Percentiles rank a stretch among this genome's conserved stretches.
Conservation (phyloP, 176 grass and related monocot genomes). For the Oryza brachyantha region DNA sequence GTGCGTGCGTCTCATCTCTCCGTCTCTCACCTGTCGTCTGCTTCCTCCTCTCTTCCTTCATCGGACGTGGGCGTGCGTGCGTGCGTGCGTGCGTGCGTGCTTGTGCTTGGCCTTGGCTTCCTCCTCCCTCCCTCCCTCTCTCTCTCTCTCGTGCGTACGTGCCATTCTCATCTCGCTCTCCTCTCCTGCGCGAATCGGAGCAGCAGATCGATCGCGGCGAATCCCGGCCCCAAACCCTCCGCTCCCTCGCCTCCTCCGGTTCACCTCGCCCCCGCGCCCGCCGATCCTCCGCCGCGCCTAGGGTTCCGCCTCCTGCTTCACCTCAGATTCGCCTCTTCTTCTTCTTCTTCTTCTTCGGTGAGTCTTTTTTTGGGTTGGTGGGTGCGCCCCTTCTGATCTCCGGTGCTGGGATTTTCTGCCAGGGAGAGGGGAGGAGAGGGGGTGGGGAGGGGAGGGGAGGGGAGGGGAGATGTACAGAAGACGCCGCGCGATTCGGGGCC, state of each 20-base stretch:
- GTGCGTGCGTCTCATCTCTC: too few species aligned
- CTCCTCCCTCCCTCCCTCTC: too few species aligned
- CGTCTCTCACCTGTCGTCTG: too few species aligned
- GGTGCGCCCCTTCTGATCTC: neutral
- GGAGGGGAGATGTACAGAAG: neutral
- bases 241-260: neutral
- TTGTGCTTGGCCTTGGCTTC: too few species aligned
- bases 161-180: too few species aligned
- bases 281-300: neutral
- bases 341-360: neutral
- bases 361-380: neutral
- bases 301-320: neutral
- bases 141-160: too few species aligned
- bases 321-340: neutral
- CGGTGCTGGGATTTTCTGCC: neutral
- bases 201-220: neutral
- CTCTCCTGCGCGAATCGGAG: neutral
- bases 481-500: neutral
- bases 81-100: too few species aligned
- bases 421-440: neutral
- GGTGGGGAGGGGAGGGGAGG: too few species aligned
- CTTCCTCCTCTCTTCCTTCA: too few species aligned
- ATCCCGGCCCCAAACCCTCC: neutral
- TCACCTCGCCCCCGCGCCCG: neutral
- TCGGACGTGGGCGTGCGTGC: too few species aligned